phyloP scores from a whole-genome alignment of 2,329 filamentous ascomycete species.

The Helminthosporium solani region DNA sequence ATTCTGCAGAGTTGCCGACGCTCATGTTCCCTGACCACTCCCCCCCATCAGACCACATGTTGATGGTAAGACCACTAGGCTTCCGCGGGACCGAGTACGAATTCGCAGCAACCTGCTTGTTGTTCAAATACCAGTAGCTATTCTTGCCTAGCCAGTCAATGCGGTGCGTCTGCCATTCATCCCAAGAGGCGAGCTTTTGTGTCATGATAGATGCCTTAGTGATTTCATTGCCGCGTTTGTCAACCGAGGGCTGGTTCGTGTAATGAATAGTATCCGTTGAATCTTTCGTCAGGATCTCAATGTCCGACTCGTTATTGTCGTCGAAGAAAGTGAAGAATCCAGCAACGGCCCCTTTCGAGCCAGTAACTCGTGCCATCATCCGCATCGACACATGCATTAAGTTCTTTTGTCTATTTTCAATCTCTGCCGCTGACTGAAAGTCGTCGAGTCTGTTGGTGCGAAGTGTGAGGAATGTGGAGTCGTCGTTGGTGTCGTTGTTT shows the following conservation, averaged over 20 bases:
- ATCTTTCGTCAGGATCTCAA: conserved; percentile 55
- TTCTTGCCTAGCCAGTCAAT: conserved; percentile 59
- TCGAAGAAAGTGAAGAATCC: conserved; percentile 59
- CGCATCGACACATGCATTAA: conserved; percentile 52
- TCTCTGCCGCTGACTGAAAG: conserved; percentile 52
- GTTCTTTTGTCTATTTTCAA: conserved; percentile 49
- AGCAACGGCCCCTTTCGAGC: conserved; percentile 50
- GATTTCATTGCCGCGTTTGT: conserved; percentile 47
- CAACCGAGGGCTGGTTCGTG: conserved; percentile 61
- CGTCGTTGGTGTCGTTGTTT: conserved; percentile 23
- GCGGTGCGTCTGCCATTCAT: conserved; percentile 60
- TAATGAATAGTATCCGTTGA: conserved; percentile 50
- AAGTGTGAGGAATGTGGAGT: conserved; percentile 48
- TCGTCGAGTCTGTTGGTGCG: conserved; percentile 47
- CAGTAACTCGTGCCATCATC: conserved; percentile 48
- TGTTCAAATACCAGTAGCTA: conserved; percentile 60
- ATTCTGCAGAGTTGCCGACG: conserved; percentile 50
- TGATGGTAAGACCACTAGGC: conserved; percentile 56
- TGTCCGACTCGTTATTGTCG: conserved; percentile 52
- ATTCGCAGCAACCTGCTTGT: conserved; percentile 53
- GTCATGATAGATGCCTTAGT: conserved; percentile 51
- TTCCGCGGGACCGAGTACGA: conserved; percentile 58
- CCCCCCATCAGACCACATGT: conserved; percentile 63
- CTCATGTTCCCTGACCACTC: conserved; percentile 62
- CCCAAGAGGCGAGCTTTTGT: conserved; percentile 53